Evolutionary conservation across 2,329 filamentous ascomycete genomes (phyloP), one percentile per base, ranked within the genome.

Genomic region (Plectosphaerella plurivora): DNA sequence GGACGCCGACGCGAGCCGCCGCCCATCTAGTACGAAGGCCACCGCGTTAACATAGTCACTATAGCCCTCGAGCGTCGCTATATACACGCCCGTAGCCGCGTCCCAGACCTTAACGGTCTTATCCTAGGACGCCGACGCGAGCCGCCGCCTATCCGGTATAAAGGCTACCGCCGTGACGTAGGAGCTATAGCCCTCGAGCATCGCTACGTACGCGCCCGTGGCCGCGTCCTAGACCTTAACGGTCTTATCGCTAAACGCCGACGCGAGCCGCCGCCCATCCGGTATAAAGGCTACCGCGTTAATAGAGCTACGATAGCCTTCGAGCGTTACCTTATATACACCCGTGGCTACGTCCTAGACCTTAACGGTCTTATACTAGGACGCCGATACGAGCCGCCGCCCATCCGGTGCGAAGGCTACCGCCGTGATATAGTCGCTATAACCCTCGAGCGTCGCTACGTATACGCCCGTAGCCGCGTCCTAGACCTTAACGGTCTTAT

Each of bases 401-500:
- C 53, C 44, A 47, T 61, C 55, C 22, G 49, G 52, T 5, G 61
- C 58, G 45, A 63, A 62, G 5, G 48, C 51, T 16, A 64, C 36
- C 14, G 53, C 56, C 39, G 25, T 45, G 14, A 56, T 42, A 3
- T 3, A 35, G 22, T 16, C 46, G 45, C 18, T 44, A 55, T 57
- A 52, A n/a, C n/a, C n/a, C n/a, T n/a, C n/a, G n/a, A n/a, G n/a
- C n/a, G n/a, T n/a, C n/a, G n/a, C n/a, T 8, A 42, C 3, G 22
- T 49, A 54, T 5, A 5, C 6, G 20, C 56, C 57, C 3, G 48
- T 51, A 9, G 45, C 37, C 6, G 49, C 14, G 45, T 58, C 48
- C 57, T 57, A 59, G 42, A 61, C 49, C 47, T 51, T 55, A 20
- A 60, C 33, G 3, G 55, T 56, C 2, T 47, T 18, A 36, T 59